phyloP scores from a whole-genome alignment of 2,329 filamentous ascomycete genomes.

The Boeremia exigua region DNA sequence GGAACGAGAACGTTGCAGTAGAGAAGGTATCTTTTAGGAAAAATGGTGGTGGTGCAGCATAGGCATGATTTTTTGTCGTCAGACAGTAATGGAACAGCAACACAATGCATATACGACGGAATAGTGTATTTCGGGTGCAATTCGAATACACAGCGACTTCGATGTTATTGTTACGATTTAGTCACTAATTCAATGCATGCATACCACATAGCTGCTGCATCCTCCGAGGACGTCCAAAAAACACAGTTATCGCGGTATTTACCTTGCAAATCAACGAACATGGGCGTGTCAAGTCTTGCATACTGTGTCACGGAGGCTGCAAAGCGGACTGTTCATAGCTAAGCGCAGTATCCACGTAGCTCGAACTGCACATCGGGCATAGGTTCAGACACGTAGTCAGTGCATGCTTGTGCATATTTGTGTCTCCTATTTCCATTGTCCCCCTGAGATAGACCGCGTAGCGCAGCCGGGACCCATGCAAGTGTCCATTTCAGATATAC shows the following conservation, averaged over 20 bases:
- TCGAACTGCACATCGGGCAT: slow-evolving; percentile 8
- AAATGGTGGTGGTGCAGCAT: slow-evolving; percentile 50
- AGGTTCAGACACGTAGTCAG: slow-evolving; percentile 10
- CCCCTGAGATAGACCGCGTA: slow-evolving; percentile 11
- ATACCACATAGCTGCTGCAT: slow-evolving; percentile 2
- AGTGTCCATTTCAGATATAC: slow-evolving; percentile 21
- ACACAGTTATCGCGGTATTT: not conserved
- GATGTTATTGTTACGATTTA: not conserved
- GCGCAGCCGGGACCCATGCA: slow-evolving; percentile 30
- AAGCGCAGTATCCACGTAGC: slow-evolving; percentile 26
- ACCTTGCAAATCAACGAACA: slow-evolving; percentile 4
- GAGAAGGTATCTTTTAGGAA: slow-evolving; percentile 64
- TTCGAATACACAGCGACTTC: not conserved
- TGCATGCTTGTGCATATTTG: slow-evolving; percentile 12
- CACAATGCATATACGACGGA: not conserved
- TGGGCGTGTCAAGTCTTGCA: slow-evolving; percentile 4
- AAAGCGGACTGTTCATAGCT: slow-evolving; percentile 23
- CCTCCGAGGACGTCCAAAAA: not conserved
- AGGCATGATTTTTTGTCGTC: slow-evolving; percentile 20
- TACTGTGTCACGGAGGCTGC: slow-evolving; percentile 27
- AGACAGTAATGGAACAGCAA: slow-evolving; percentile 14
- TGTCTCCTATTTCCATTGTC: slow-evolving; percentile 2
- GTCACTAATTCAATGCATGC: slow-evolving; percentile 1
- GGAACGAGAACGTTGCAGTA: slow-evolving; percentile 60
- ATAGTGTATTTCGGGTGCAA: not conserved